Percentiles rank a stretch among this genome's conserved stretches.
Conservation (phyloP, 2,329 filamentous ascomycete species). For the Alternaria hordeiaustralica region DNA sequence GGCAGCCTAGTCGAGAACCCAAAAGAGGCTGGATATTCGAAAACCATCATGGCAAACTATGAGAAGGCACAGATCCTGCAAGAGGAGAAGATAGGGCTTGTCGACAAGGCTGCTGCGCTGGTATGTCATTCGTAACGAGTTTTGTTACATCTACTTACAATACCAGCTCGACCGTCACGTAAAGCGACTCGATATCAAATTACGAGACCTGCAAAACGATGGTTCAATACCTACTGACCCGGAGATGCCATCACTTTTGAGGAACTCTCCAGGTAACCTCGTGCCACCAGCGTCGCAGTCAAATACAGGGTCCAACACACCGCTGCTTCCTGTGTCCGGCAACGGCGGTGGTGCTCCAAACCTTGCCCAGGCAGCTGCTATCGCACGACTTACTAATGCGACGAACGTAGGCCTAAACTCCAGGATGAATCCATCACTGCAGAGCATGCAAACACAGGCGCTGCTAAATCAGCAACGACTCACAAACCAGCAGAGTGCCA, state of each 20-base stretch:
- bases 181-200: conserved; percentile 67
- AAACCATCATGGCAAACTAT: conserved; percentile 71
- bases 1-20: conserved; percentile 76
- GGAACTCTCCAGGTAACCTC: conserved; percentile 55
- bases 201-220: conserved; percentile 64
- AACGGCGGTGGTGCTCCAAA: conserved; percentile 62
- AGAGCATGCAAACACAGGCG: conserved; percentile 48
- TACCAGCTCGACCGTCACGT: conserved; percentile 65
- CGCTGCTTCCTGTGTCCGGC: conserved; percentile 62
- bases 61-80: conserved; percentile 73
- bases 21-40: conserved; percentile 73
- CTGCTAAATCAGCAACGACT: conserved; percentile 47
- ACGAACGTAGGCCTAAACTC: conserved; percentile 42
- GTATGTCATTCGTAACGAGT: conserved; percentile 49
- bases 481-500: conserved; percentile 41
- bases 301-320: conserved; percentile 55
- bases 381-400: conserved; percentile 49
- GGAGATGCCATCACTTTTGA: conserved; percentile 64
- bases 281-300: conserved; percentile 56
- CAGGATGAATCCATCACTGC: conserved; percentile 39
- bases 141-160: conserved; percentile 17
- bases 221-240: conserved; percentile 66
- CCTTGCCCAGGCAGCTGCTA: conserved; percentile 58
- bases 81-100: conserved; percentile 75
- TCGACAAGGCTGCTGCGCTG: conserved; percentile 68